These are phyloP conservation scores for Hyaloscypha finlandica DNA, from an alignment of 495 filamentous ascomycete species.

Conservation along the genomic window DNA sequence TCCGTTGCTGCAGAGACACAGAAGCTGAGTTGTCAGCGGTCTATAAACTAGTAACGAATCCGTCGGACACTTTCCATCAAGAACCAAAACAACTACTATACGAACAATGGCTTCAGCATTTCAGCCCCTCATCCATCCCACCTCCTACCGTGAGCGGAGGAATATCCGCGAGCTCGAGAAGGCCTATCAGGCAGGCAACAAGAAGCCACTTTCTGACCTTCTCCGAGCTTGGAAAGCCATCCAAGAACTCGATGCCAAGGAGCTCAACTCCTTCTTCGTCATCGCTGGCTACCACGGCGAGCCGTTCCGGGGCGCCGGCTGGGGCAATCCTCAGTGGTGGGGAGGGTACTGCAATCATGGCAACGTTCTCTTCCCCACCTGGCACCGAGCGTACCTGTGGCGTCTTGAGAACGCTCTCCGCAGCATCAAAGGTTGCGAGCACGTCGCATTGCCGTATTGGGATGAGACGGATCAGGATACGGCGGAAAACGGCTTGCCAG, in stretches of 20 bases:
- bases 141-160: no score
- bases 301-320: slow-evolving; percentile 24
- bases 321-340: slow-evolving; percentile 21
- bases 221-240: background rate
- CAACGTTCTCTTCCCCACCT: slow-evolving; percentile 45
- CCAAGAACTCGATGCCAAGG: background rate
- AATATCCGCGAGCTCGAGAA: no score
- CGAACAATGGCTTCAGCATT: no score
- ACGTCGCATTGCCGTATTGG: slow-evolving; percentile 35
- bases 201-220: background rate
- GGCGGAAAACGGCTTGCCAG: slow-evolving; percentile 13
- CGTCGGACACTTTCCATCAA: no score
- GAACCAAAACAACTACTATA: no score
- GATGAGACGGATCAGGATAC: slow-evolving; percentile 25
- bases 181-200: no score
- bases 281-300: slow-evolving; percentile 37
- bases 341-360: slow-evolving; percentile 44
- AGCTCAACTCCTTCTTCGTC: slow-evolving; percentile 28
- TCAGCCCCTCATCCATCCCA: no score
- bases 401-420: slow-evolving; percentile 33
- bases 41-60: no score
- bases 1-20: no score
- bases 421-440: slow-evolving; percentile 12
- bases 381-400: slow-evolving; percentile 43
- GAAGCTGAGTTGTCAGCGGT: no score